Evolutionary conservation across 2,329 filamentous ascomycete genomes (phyloP), one percentile per base, ranked within the genome.

Genomic region (Plectosphaerella plurivora): DNA sequence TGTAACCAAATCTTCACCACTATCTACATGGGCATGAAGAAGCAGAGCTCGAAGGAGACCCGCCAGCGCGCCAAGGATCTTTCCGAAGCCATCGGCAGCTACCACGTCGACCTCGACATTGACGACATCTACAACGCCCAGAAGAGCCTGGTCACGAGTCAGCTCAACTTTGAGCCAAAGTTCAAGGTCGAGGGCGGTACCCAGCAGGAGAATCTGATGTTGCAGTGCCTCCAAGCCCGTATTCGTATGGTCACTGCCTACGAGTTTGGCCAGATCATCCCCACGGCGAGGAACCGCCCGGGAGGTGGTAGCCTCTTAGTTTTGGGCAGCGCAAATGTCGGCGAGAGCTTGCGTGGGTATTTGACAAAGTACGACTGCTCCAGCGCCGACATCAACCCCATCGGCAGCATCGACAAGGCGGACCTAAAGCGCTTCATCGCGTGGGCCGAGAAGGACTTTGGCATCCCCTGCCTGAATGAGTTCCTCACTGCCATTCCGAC

Each of bases 41-140:
- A 87, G 56, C 86, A 86, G 42, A 84, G 81, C 48, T 83, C 79
- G 5, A 70, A 73, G 42, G 86, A 90, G 57, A 91, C 88, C 0
- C 73, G 88, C 10, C 73, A 77, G 46, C 75, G 89, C 25, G 86
- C 89, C 2, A 79, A 80, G 61, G 74, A 79, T 0, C 75, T 93
- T 1, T 66, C 78, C 5, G 62, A 73, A 4, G 75, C 73, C 5
- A 90, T 93, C 50, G 89, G 88, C 3, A 75, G 81, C 15, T 85
- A 91, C 61, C 90, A 94, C 63, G 75, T 82, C 4, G 81, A 92
- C 61, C 73, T 91, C 45, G 82, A 91, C 61, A 91, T 93, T 52
- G 89, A 93, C 62, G 75, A 77, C 2, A 77, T 86, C 9, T 83
- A 84, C 55, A 72, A 79, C 18, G 79, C 86, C 0, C 72, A 84